Evolutionary conservation across 2,329 filamentous ascomycete genomes (phyloP), one percentile per base, ranked within the genome.

Genomic region (Alternaria burnsii): DNA sequence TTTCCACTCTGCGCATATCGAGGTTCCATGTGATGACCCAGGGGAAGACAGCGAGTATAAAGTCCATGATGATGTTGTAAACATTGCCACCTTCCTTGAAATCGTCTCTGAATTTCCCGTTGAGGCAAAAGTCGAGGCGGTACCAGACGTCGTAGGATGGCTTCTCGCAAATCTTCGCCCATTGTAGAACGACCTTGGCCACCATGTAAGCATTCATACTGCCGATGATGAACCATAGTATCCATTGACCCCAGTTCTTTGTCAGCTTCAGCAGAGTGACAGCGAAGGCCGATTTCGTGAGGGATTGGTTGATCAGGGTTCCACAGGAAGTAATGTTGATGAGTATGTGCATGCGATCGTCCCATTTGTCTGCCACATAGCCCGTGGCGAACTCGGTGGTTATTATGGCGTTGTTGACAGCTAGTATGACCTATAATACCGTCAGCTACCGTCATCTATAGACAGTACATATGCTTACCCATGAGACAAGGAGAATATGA

Each of bases 11-110:
- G 28, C 79, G 77, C 79, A 86, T 84, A 55, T 83, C 81, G 44
- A 86, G 63, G 3, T 76, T 77, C 71, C 81, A 82, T 1, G 82
- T 83, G 20, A 86, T 80, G 22, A 83, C 65, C 83, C 83, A 85
- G 3, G 84, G 84, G 52, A 85, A 83, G 9, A 74, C 56, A 0
- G 84, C 83, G 65, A 86, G 82, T 0, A 83, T 64, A 41, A 86
- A 84, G 59, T 86, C 84, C 81, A 85, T 85, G 28, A 85, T 75
- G 56, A 85, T 82, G 68, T 85, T 85, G 70, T 84, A 85, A 5
- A 83, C 82, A 62, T 85, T 85, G 34, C 84, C 84, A 9, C 81
- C 82, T 55, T 83, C 81, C 61, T 85, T 85, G 65, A 84, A 83
- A 38, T 80, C 68, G 11, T 80, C 64, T 4, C 80, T 76, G 26